Conservation (phyloP, 2,329 filamentous ascomycete genomes). For the Colletotrichum spaethianum region DNA sequence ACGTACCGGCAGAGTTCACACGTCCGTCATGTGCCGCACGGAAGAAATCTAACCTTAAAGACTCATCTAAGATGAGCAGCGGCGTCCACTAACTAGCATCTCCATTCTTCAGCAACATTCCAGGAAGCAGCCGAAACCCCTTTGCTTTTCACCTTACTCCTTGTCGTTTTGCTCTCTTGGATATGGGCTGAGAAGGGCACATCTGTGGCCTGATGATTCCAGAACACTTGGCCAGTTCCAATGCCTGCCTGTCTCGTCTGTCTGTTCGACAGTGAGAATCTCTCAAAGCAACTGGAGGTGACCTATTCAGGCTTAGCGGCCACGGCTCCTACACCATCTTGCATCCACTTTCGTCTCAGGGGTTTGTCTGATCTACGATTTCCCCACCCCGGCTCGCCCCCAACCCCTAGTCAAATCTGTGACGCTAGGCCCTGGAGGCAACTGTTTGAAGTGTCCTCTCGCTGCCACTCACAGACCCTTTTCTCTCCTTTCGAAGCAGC, state of each 20-base stretch:
- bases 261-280: too few relatives aligned
- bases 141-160: not conserved
- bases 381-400: slow-evolving; percentile 15
- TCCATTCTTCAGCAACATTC: slow-evolving; percentile 5
- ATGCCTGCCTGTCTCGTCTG: slow-evolving; percentile 26
- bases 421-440: slow-evolving; percentile 27
- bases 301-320: slow-evolving; percentile 15
- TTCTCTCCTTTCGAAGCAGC: slow-evolving; percentile 17
- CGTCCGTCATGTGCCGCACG: not conserved
- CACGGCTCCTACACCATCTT: slow-evolving; percentile 9
- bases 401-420: slow-evolving; percentile 26
- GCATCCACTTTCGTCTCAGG: slow-evolving; percentile 36
- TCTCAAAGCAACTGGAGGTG: slow-evolving; percentile 1
- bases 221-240: not conserved
- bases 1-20: not conserved
- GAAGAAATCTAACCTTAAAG: slow-evolving; percentile 24
- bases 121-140: not conserved
- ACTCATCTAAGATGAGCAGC: not conserved
- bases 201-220: slow-evolving; percentile 16
- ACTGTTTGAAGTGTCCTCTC: slow-evolving; percentile 32
- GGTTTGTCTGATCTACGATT: slow-evolving; percentile 41
- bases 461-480: slow-evolving; percentile 24
- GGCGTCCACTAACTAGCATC: not conserved
- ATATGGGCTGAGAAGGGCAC: slow-evolving; percentile 6
- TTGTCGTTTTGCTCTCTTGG: not conserved